phyloP scores from a whole-genome alignment of 2,329 filamentous ascomycete species.

The Trichoderma lentiforme region DNA sequence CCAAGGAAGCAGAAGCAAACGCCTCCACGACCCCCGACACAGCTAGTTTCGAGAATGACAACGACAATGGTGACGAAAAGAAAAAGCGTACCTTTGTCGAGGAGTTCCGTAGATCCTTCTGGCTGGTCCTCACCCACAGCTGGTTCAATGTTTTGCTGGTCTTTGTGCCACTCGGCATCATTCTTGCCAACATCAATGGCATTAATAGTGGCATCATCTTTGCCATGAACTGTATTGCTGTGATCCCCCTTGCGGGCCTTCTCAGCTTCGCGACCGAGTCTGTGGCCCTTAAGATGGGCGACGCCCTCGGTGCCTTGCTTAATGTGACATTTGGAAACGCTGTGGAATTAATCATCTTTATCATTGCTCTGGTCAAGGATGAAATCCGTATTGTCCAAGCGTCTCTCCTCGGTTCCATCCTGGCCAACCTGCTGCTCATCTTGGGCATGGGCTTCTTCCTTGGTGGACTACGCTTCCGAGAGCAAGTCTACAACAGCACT shows the following conservation, averaged over 20 bases:
- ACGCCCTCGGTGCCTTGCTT: constrained; percentile 68
- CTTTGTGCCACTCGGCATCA: constrained; percentile 76
- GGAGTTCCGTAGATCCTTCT: constrained; percentile 49
- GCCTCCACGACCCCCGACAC: constrained; percentile 27
- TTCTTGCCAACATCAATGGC: constrained; percentile 51
- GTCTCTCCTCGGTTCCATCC: constrained; percentile 81
- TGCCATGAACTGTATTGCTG: constrained; percentile 70
- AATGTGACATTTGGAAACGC: constrained; percentile 79
- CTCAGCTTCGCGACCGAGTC: constrained; percentile 72
- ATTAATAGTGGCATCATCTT: constrained; percentile 63
- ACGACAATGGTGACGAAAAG: constrained; percentile 26
- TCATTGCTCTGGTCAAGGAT: constrained; percentile 74
- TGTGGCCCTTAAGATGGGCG: constrained; percentile 68
- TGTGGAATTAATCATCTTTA: constrained; percentile 78
- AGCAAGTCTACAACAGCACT: constrained; percentile 94
- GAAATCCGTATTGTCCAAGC: constrained; percentile 91
- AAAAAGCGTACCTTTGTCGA: constrained; percentile 43
- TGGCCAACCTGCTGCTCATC: constrained; percentile 84
- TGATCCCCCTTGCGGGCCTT: constrained; percentile 70
- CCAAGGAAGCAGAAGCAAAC: constrained; percentile 22
- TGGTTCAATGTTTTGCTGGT: constrained; percentile 75
- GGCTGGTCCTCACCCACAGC: constrained; percentile 64
- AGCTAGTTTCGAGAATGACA: constrained; percentile 29
- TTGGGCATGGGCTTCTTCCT: constrained; percentile 89
- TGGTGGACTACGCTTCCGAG: constrained; percentile 79